These are phyloP conservation scores for Luffa acutangula DNA, from an alignment of 306 rosid genomes.

Conservation along the genomic window DNA sequence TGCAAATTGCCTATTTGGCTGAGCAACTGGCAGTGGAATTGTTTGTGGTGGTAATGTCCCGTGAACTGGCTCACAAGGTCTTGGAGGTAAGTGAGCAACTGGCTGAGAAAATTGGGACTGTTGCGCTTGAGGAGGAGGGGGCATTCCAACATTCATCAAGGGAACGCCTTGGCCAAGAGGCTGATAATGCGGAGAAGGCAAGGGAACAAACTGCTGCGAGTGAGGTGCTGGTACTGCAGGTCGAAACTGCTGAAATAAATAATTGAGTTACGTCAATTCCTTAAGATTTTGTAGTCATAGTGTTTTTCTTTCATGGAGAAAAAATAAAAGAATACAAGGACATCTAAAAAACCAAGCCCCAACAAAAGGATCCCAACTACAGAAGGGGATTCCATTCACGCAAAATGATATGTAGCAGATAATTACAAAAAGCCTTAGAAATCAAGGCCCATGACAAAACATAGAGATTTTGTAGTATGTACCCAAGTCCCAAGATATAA, in stretches of 20 bases:
- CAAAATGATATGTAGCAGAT: too few species aligned
- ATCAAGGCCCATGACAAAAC: too few species aligned
- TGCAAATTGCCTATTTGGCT: slow-evolving; percentile 43
- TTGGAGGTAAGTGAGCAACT: slow-evolving; percentile 50
- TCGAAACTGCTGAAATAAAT: slow-evolving; percentile 45
- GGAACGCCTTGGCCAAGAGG: slow-evolving; percentile 64
- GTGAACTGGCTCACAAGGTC: slow-evolving; percentile 52
- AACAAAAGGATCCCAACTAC: too few species aligned
- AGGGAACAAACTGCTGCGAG: slow-evolving; percentile 56
- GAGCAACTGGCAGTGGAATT: slow-evolving; percentile 46
- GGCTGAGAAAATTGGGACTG: slow-evolving; percentile 64
- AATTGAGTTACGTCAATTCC: neutral
- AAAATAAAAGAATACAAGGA: too few species aligned
- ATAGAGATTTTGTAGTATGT: neutral
- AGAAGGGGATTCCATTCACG: too few species aligned
- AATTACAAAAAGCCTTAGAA: too few species aligned
- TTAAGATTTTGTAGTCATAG: neutral
- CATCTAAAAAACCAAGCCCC: too few species aligned
- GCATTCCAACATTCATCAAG: slow-evolving; percentile 55
- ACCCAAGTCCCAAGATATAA: neutral
- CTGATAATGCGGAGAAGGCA: slow-evolving; percentile 63
- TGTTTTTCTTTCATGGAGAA: neutral
- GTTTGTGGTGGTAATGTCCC: slow-evolving; percentile 40
- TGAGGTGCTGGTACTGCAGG: slow-evolving; percentile 57
- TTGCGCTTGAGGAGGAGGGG: slow-evolving; percentile 41